Evolutionary conservation across 1,284 basidiomycete species (phyloP), one percentile per base, ranked within the genome.

Genomic region (Irpex lacteus): DNA sequence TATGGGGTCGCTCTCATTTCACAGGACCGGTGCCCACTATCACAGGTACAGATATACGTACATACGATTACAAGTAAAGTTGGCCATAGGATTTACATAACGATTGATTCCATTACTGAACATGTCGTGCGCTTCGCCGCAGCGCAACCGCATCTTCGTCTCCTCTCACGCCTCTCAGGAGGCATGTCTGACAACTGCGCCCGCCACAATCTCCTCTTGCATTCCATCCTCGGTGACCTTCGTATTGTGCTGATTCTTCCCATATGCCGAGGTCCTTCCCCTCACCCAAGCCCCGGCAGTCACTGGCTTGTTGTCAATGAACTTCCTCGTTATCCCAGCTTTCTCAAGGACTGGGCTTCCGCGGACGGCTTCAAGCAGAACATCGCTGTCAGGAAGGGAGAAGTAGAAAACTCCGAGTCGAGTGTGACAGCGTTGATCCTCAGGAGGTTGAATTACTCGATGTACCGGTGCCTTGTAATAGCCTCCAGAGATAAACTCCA

Each of bases 321-420:
- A 76, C 7, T 70, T 66, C 4, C 73, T 67, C 21, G 72, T 57
- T 53, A 78, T 71, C 9, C 80, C 78, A 6, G 19, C 65, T 67
- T 32, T 72, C 61, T 75, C 70, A 26, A 77, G 62, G 4, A 76
- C 71, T 2, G 75, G 72, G 59, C 75, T 76, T 13, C 73, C 69
- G 7, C 62, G 32, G n/a, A 76, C 63, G 4, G 76, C 74, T 18
- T 60, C 62, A 34, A 78, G 70, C 36, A 61, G 60, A 15, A 74
- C 67, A 32, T 72, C 64, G 66, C 76, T 74, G 58, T 73, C 71
- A 37, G 73, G 67, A 52, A 73, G 70, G 11, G 66, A 73, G 66
- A 83, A 82, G 72, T 81, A 82, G 65, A 80, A 76, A n/a, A 80
- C 70, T 8, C 80, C 79, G 8, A 82, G 73, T 13, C 82, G 74